These are phyloP conservation scores for Hemisphaericaspora nanyangensis DNA, from an alignment of 805 yeast species.

Conservation along the genomic window DNA sequence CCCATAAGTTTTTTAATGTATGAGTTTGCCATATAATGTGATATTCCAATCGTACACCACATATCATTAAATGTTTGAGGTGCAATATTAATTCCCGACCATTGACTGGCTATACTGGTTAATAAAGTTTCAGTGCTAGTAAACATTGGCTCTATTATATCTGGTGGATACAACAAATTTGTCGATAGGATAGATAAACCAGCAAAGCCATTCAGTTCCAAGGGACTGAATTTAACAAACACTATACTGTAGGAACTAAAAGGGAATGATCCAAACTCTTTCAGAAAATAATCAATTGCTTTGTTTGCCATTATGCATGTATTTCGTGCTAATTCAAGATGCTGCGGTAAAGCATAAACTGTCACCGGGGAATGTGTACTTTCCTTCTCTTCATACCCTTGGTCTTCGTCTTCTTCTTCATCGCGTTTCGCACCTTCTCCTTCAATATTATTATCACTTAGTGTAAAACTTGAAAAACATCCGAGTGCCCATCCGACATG, in stretches of 20 bases:
- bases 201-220: conserved; percentile 58
- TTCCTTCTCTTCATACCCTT: conserved; percentile 27
- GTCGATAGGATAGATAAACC: conserved; percentile 66
- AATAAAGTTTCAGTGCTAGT: conserved; percentile 64
- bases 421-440: conserved; percentile 28
- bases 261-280: conserved; percentile 92
- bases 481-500: conserved; percentile 96
- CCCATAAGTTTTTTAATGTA: conserved; percentile 76
- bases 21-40: conserved; percentile 76
- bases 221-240: conserved; percentile 58
- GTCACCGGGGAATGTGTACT: conserved; percentile 37
- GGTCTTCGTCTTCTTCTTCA: conserved; percentile 29
- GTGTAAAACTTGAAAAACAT: conserved; percentile 64
- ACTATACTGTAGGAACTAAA: conserved; percentile 76
- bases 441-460: conserved; percentile 44
- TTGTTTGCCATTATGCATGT: conserved; percentile 72
- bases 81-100: conserved; percentile 89
- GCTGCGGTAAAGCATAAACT: conserved; percentile 62
- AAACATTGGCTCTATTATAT: conserved; percentile 74
- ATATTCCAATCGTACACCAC: conserved; percentile 87
- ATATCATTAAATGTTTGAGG: conserved; percentile 75
- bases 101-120: conserved; percentile 75
- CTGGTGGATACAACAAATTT: conserved; percentile 64
- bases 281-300: conserved; percentile 78
- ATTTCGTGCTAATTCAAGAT: conserved; percentile 54